A percentile compares a stretch with the other conserved stretches of the same genome.
phyloP scores from a whole-genome alignment of 2,329 filamentous ascomycete genomes.

The Monosporascus sp. region DNA sequence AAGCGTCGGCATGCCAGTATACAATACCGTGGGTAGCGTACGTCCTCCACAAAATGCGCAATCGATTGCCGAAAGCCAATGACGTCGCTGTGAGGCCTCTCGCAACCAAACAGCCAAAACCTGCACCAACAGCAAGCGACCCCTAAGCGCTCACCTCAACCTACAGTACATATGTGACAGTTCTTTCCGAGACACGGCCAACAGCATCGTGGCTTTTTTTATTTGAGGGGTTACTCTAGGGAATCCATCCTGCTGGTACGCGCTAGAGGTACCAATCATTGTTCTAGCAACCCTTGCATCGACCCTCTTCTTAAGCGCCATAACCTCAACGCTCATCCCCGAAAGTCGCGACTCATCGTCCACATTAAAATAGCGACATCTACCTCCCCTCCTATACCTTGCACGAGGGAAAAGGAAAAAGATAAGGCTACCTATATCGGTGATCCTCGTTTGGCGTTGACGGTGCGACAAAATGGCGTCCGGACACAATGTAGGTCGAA shows the following conservation, averaged over 20 bases:
- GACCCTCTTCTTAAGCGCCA: background rate
- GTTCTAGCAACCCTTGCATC: too few relatives aligned
- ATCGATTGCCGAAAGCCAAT: constrained; percentile 19
- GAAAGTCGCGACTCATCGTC: background rate
- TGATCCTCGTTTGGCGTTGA: background rate
- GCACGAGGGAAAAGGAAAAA: background rate
- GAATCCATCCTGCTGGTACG: background rate
- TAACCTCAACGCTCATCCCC: background rate
- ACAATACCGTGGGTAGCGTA: background rate
- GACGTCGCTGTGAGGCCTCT: constrained; percentile 26
- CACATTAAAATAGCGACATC: background rate
- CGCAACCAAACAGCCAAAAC: constrained; percentile 10
- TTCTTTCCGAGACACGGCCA: too few relatives aligned
- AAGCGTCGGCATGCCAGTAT: background rate
- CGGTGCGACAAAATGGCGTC: constrained; percentile 34
- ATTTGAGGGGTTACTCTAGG: background rate
- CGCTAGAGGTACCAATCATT: background rate
- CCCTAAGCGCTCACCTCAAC: constrained; percentile 10
- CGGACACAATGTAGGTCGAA: constrained; percentile 36
- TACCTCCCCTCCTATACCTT: background rate
- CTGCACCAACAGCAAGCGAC: constrained; percentile 16
- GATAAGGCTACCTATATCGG: background rate
- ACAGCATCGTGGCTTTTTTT: background rate
- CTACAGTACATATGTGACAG: too few relatives aligned
- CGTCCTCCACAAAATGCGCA: constrained; percentile 4